phyloP scores from a whole-genome alignment of 2,329 filamentous ascomycete genomes.

The Paecilomyces sp. region DNA sequence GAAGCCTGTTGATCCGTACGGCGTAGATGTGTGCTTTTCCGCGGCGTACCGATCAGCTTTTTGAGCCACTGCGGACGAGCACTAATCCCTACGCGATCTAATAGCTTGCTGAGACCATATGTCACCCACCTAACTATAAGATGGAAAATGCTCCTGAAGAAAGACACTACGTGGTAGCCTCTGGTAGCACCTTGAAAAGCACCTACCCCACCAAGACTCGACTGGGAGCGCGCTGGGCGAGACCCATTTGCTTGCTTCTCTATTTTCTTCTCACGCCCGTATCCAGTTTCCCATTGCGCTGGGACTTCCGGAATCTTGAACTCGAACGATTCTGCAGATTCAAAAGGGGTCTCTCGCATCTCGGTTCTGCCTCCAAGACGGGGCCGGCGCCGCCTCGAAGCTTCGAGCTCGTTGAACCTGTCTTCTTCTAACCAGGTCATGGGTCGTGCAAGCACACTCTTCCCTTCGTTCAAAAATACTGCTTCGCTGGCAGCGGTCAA shows the following conservation, averaged over 20 bases:
- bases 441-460: slow-evolving; percentile 61
- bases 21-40: slow-evolving; percentile 10
- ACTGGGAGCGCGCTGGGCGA: slow-evolving; percentile 29
- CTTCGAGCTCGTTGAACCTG: slow-evolving; percentile 67
- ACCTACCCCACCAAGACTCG: slow-evolving; percentile 59
- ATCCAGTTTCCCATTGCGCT: slow-evolving; percentile 39
- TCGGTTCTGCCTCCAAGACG: slow-evolving; percentile 9
- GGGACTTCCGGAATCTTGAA: slow-evolving; percentile 27
- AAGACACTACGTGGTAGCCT: slow-evolving; percentile 66
- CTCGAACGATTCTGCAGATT: slow-evolving; percentile 22
- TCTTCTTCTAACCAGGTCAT: slow-evolving; percentile 93
- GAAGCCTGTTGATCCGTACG: slow-evolving; percentile 15
- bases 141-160: slow-evolving; percentile 66
- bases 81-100: slow-evolving; percentile 55
- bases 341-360: slow-evolving; percentile 18
- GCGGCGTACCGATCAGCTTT: slow-evolving; percentile 23
- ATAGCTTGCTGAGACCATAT: slow-evolving; percentile 45
- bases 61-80: slow-evolving; percentile 58
- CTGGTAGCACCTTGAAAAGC: slow-evolving; percentile 70
- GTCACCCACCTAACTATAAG: slow-evolving; percentile 56
- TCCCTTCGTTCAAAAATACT: slow-evolving; percentile 89
- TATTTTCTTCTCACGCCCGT: slow-evolving; percentile 38
- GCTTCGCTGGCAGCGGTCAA: slow-evolving; percentile 92
- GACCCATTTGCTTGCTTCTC: slow-evolving; percentile 29
- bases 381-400: slow-evolving; percentile 26